Evolutionary conservation across 805 yeast genomes (phyloP).

Genomic region (Candida vartiovaarae): DNA sequence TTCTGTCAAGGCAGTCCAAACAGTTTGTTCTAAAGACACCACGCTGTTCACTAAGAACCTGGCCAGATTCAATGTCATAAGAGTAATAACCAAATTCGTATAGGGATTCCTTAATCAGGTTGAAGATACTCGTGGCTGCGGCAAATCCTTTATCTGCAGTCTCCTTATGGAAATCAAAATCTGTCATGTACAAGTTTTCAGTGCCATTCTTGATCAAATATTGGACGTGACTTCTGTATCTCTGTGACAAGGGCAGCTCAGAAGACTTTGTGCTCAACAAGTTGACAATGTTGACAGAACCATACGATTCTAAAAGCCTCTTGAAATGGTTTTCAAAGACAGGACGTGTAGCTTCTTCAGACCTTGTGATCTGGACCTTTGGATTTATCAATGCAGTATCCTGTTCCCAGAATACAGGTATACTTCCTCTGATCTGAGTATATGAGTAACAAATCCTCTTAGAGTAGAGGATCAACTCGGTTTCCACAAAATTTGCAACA

Average conservation of each 20-base stretch:
- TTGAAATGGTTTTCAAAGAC: conserved; percentile 79
- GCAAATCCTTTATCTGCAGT: conserved; percentile 88
- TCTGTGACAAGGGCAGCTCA: conserved; percentile 63
- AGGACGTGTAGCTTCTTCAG: conserved; percentile 88
- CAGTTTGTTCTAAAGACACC: conserved; percentile 94
- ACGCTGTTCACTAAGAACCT: conserved; percentile 64
- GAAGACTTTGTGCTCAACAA: conserved; percentile 72
- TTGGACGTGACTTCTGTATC: conserved; percentile 56
- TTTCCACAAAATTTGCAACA: conserved; percentile 93
- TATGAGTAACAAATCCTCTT: conserved; percentile 58
- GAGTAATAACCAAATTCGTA: conserved; percentile 79
- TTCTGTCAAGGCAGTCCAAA: conserved; percentile 90
- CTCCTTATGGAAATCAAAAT: conserved; percentile 91
- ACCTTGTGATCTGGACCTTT: conserved; percentile 81
- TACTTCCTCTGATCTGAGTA: conserved; percentile 89
- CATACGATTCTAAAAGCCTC: conserved; percentile 63
- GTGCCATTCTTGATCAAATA: conserved; percentile 25
- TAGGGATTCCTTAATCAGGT: conserved; percentile 56
- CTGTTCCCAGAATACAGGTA: conserved; percentile 98
- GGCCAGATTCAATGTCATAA: conserved; percentile 50
- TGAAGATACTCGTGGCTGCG: conserved; percentile 66
- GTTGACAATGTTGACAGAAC: conserved; percentile 85
- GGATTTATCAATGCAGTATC: conserved; percentile 88
- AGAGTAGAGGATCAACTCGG: conserved; percentile 71
- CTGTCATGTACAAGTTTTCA: conserved; percentile 52